These are phyloP conservation scores for Hyphodiscus hymeniophilus DNA, from an alignment of 495 filamentous ascomycete genomes.

Conservation along the genomic window DNA sequence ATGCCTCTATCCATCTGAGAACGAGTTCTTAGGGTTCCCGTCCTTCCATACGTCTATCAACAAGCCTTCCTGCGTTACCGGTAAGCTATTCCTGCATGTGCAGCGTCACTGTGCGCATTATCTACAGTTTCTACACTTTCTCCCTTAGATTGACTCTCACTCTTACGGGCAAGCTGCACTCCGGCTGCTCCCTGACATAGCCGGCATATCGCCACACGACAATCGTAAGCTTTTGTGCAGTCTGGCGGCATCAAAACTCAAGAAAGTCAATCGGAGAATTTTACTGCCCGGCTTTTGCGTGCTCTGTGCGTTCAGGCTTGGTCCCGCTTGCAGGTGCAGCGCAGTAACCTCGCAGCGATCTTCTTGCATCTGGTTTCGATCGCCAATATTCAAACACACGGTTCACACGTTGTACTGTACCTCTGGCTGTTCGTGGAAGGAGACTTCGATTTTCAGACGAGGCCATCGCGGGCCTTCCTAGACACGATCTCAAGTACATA, in stretches of 20 bases:
- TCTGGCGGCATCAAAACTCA: slow-evolving; percentile 7
- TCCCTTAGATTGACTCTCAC: not conserved
- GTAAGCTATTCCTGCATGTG: slow-evolving; percentile 8
- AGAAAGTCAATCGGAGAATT: slow-evolving; percentile 19
- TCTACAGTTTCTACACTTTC: not conserved
- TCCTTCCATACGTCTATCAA: not conserved
- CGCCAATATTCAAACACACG: not conserved
- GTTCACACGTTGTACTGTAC: too few relatives aligned
- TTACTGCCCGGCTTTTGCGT: slow-evolving; percentile 17
- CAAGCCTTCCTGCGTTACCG: slow-evolving; percentile 8
- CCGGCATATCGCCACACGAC: too few relatives aligned
- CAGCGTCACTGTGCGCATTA: slow-evolving; percentile 5
- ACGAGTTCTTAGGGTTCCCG: not conserved
- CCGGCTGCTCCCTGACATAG: slow-evolving; percentile 16
- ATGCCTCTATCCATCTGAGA: too few relatives aligned
- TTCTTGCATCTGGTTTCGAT: slow-evolving; percentile 2
- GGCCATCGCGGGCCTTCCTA: too few relatives aligned
- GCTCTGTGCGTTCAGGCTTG: slow-evolving; percentile 13
- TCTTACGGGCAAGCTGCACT: slow-evolving; percentile 15
- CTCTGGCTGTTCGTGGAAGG: not conserved
- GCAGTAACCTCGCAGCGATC: slow-evolving; percentile 1
- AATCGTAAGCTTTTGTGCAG: slow-evolving; percentile 2
- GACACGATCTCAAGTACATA: too few relatives aligned
- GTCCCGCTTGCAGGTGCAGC: too few relatives aligned
- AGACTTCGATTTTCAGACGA: too few relatives aligned